Percentiles rank a stretch among this genome's conserved stretches.
These are phyloP conservation scores for Malassezia pachydermatis DNA, from an alignment of 1,284 basidiomycete genomes.

Conservation along the genomic window DNA sequence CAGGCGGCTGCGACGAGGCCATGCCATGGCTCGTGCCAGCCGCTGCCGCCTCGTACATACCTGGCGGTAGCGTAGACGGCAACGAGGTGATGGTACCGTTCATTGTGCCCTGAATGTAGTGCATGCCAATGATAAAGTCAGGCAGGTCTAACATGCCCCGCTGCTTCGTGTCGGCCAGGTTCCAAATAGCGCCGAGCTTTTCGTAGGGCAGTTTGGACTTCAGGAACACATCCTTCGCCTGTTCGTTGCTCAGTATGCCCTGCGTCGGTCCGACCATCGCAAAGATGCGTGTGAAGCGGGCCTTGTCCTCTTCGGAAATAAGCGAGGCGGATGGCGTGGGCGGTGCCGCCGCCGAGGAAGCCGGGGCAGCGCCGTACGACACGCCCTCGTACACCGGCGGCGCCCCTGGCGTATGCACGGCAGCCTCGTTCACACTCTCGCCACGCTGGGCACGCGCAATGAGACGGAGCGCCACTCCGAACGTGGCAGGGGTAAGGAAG, in stretches of 20 bases:
- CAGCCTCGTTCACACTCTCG: constrained; percentile 56
- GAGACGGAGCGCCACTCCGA: constrained; percentile 75
- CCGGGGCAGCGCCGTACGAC: constrained; percentile 18
- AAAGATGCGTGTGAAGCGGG: constrained; percentile 47
- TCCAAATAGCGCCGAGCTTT: constrained; percentile 89
- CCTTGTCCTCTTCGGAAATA: constrained; percentile 41
- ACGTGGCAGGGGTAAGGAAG: constrained; percentile 50
- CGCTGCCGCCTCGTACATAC: constrained; percentile 73
- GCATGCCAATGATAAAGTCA: constrained; percentile 93
- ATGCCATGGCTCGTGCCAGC: no score
- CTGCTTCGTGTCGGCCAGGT: constrained; percentile 83
- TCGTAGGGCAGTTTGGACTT: constrained; percentile 84
- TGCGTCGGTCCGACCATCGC: constrained; percentile 36
- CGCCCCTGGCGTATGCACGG: constrained; percentile 56
- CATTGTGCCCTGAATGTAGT: constrained; percentile 81
- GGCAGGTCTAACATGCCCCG: constrained; percentile 77
- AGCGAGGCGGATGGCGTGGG: no score
- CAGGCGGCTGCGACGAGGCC: constrained; percentile 39
- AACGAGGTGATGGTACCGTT: constrained; percentile 61
- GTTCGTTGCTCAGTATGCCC: constrained; percentile 58
- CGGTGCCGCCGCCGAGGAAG: neutral
- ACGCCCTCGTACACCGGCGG: constrained; percentile 60
- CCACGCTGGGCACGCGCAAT: constrained; percentile 89
- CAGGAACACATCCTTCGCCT: constrained; percentile 82
- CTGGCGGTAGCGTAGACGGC: constrained; percentile 70